Conservation (phyloP, 2,329 filamentous ascomycete genomes). For the Cordyceps cicadae region DNA sequence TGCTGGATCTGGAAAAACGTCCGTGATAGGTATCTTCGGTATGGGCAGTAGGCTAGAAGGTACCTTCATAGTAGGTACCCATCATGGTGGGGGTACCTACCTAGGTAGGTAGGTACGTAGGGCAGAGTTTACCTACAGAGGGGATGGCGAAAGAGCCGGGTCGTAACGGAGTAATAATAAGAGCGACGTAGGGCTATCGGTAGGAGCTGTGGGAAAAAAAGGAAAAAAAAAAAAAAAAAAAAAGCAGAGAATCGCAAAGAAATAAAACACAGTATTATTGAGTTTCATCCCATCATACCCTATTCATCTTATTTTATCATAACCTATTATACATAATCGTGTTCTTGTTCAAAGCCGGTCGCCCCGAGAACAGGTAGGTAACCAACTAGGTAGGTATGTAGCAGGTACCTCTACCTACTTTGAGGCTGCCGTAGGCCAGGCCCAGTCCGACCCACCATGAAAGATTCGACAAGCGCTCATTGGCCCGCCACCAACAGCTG, state of each 20-base stretch:
- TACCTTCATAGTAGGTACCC: neutral
- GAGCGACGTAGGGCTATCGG: neutral
- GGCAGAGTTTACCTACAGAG: neutral
- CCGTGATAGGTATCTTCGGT: neutral
- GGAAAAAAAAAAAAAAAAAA: too few relatives aligned
- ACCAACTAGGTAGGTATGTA: too few relatives aligned
- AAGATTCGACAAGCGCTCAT: constrained; percentile 13
- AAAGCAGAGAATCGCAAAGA: too few relatives aligned
- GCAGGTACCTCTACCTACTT: constrained; percentile 13
- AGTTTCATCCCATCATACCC: too few relatives aligned
- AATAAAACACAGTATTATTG: too few relatives aligned
- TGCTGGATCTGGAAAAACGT: constrained; percentile 13
- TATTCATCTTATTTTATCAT: neutral
- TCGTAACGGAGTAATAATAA: too few relatives aligned
- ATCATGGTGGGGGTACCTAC: neutral
- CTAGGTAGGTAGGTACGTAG: neutral
- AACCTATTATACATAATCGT: neutral
- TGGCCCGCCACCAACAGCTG: constrained; percentile 22
- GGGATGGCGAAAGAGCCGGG: neutral
- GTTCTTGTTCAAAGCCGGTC: neutral
- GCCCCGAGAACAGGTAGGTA: too few relatives aligned
- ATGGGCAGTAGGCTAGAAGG: neutral
- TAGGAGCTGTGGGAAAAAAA: too few relatives aligned
- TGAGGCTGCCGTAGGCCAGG: constrained; percentile 12
- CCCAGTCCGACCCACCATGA: constrained; percentile 1